Base-by-base conservation (phyloP, 805 yeast genomes). In the Wickerhamiella domercqiae region DNA sequence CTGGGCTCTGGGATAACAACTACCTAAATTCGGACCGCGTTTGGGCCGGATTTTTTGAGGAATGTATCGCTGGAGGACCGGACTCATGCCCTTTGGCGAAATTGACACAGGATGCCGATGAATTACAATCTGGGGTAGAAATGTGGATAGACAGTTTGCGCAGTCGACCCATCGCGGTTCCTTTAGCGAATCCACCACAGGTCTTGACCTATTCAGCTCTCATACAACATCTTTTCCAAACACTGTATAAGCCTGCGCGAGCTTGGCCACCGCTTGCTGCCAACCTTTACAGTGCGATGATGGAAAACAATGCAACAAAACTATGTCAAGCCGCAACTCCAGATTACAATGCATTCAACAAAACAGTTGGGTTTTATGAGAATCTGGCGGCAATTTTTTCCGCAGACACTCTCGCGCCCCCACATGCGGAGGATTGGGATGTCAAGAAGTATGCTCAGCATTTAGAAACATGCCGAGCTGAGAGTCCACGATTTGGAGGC, bases 11-110 rank as follows among this genome's bases (percentile, higher is more conserved):
- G 51, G 16, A 25, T 15, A 5, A 24, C 18, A 37, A 36, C 29
- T 24, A 47, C n/a, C 35, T 31, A n/a, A 44, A 48, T 29, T 37
- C 40, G 16, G 50, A 47, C 29, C 42, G 35, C 5, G 45, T 24
- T 5, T 16, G 35, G n/a, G 25, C 22, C 4, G 32, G 31, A n/a
- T 39, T 48, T 34, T 47, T 37, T 33, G 20, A 18, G 6, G 43
- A 28, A 7, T 45, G 49, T 28, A n/a, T 36, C 15, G 25, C 18
- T 2, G 36, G 35, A 14, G 42, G 42, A 7, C n/a, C 30, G 2
- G 30, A 16, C 3, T 16, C 18, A 15, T 38, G 41, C 21, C 14
- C 9, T 15, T 44, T 35, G 21, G 21, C 22, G 7, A 19, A 16
- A 21, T 37, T 36, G 28, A 36, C n/a, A 34, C 28, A 25, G 9